phyloP scores from a whole-genome alignment of 371 early-diverging fungal genomes.

The Lichtheimia ramosa region DNA sequence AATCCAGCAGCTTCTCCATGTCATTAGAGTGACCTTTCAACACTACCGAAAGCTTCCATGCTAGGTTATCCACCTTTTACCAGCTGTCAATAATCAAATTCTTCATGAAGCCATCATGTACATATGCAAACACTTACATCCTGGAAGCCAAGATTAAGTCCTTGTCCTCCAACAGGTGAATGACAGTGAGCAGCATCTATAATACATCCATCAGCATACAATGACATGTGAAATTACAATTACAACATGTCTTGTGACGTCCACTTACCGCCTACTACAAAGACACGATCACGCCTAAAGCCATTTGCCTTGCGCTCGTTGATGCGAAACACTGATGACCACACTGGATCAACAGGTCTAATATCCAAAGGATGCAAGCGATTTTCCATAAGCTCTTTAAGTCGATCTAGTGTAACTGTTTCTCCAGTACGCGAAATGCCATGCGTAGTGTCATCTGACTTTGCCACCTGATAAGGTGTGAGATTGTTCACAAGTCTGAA shows the following conservation, averaged over 20 bases:
- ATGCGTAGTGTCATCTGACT: conserved; percentile 2
- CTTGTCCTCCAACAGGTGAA: conserved; percentile 42
- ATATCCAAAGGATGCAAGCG: conserved; percentile 8
- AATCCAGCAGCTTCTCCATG: conserved; percentile 34
- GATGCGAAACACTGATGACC: conserved; percentile 33
- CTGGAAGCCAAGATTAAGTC: conserved; percentile 43
- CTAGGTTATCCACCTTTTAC: conserved; percentile 41
- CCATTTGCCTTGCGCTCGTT: conserved; percentile 49
- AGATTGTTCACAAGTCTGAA: conserved; percentile 7
- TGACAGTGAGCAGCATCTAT: conserved; percentile 50
- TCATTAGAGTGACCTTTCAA: conserved; percentile 22
- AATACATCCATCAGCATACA: not conserved
- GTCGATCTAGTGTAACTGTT: conserved; percentile 1
- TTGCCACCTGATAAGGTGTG: conserved; percentile 8
- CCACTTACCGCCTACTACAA: conserved; percentile 40
- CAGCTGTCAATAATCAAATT: not conserved
- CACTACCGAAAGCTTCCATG: conserved; percentile 46
- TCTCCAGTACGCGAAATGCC: not conserved
- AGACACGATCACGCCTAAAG: conserved; percentile 31
- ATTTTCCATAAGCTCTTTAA: conserved; percentile 4
- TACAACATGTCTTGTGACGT: not conserved
- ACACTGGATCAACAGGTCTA: conserved; percentile 6
- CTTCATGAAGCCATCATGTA: not conserved
- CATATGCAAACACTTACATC: conserved; percentile 37
- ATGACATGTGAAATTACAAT: not conserved